Base-by-base conservation (phyloP, 441 rosid genomes). In the Macaranga tanarius region DNA sequence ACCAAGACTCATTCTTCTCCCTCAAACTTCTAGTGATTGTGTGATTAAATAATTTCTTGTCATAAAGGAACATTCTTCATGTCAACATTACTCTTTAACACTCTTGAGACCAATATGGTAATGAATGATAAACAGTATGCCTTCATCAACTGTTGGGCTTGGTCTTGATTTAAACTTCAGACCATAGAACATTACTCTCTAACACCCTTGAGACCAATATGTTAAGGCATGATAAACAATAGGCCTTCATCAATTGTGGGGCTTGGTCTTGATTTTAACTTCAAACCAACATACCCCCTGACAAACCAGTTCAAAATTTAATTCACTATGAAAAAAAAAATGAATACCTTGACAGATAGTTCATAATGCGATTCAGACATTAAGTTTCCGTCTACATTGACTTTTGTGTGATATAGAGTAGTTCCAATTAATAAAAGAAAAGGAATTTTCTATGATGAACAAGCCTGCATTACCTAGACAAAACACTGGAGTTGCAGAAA, bases 281-380 rank as follows among this genome's bases (percentile, higher is more conserved):
- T 88, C 94, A 95, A 92, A 91, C 95, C 92, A 91, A 92, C 90
- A 88, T 75, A 80, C 92, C 93, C 95, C 98, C 97, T 92, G 99
- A 88, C 89, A 91, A 95, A 87, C 90, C 93, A 92, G 83, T 88
- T 80, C 85, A 91, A 88, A 84, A 71, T 86, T 86, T 79, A 88
- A 90, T 84, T 80, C 76, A 73, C 90, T 52, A 84, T 31, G 79
- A 75, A 85, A 79, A 77, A 71, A 59, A 79, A 83, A 80, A 40
- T n/a, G 11, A 47, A 67, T 15, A 62, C 86, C 86, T 79, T 59
- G 72, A 79, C 26, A 77, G 73, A 81, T 31, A 80, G 52, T 61
- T 73, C 7, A 76, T 22, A 72, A 77, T 61, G 75, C 42, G 81
- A 67, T 51, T 44, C 65, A 70, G 40, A 73, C 25, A 71, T 31